phyloP scores from a whole-genome alignment of 192 early-diverging fungal genomes.

The Podila clonocystis region DNA sequence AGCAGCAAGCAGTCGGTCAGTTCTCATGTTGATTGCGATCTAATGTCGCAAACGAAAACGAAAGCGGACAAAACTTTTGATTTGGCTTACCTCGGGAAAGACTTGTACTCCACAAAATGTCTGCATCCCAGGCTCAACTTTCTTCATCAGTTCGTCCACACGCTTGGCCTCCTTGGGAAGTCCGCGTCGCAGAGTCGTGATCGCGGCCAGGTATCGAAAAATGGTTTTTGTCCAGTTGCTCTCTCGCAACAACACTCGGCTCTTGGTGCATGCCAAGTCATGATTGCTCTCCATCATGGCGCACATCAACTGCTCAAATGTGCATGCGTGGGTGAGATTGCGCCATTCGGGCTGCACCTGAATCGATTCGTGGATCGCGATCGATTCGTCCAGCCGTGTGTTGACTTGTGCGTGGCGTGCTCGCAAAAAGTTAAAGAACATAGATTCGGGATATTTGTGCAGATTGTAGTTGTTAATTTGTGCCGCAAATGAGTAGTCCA shows the following conservation, averaged over 20 bases:
- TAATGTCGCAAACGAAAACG: background rate
- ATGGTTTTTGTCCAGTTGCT: constrained; percentile 90
- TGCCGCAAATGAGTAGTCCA: constrained; percentile 71
- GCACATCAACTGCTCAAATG: constrained; percentile 81
- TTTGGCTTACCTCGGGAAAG: constrained; percentile 64
- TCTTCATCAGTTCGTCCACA: constrained; percentile 69
- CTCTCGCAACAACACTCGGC: constrained; percentile 71
- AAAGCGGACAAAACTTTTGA: background rate
- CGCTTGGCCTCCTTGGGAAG: constrained; percentile 48
- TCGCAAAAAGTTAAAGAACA: constrained; percentile 76
- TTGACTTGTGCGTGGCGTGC: constrained; percentile 70
- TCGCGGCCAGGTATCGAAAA: constrained; percentile 78
- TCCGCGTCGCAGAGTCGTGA: constrained; percentile 58
- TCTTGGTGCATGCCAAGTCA: constrained; percentile 66
- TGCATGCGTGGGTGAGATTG: constrained; percentile 80
- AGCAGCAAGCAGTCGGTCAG: background rate
- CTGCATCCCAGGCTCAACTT: constrained; percentile 72
- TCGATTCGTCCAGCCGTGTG: constrained; percentile 63
- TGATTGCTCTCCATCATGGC: constrained; percentile 71
- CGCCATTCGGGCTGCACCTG: constrained; percentile 74
- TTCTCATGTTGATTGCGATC: background rate
- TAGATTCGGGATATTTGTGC: constrained; percentile 66
- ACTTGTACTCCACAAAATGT: constrained; percentile 88
- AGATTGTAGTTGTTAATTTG: constrained; percentile 64
- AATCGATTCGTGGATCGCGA: constrained; percentile 65